phyloP scores from a whole-genome alignment of 805 yeast species.

The Jamesozyma gamospora region DNA sequence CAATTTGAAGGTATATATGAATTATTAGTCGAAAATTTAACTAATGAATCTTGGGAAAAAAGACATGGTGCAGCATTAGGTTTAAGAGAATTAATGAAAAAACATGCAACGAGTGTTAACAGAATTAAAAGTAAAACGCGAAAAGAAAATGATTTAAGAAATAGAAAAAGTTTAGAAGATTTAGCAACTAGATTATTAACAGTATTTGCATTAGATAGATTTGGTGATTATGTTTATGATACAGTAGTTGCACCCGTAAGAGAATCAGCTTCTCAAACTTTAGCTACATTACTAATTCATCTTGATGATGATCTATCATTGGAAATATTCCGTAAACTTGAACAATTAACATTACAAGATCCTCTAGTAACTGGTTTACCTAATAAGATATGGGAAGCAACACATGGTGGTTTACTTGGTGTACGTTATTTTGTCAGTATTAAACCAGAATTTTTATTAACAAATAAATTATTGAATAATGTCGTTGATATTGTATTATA shows the following conservation, averaged over 20 bases:
- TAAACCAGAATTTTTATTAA: slow-evolving; percentile 63
- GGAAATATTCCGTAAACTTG: slow-evolving; percentile 54
- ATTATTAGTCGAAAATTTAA: slow-evolving; percentile 63
- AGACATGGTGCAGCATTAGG: slow-evolving; percentile 96
- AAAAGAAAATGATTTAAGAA: slow-evolving; percentile 55
- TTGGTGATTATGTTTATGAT: slow-evolving; percentile 94
- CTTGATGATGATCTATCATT: slow-evolving; percentile 45
- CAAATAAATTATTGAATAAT: slow-evolving; percentile 47
- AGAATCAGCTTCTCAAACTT: slow-evolving; percentile 90
- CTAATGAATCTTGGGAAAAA: slow-evolving; percentile 83
- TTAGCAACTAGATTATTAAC: slow-evolving; percentile 76
- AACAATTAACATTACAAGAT: slow-evolving; percentile 61
- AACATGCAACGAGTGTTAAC: slow-evolving; percentile 82
- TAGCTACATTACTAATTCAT: slow-evolving; percentile 81
- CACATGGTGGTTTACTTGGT: slow-evolving; percentile 96
- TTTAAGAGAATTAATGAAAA: slow-evolving; percentile 59
- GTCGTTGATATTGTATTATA: slow-evolving; percentile 79
- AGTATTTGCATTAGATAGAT: slow-evolving; percentile 82
- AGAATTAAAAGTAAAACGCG: slow-evolving; percentile 54
- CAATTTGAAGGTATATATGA: slow-evolving; percentile 91
- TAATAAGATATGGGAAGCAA: slow-evolving; percentile 80
- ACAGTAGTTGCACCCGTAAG: slow-evolving; percentile 97
- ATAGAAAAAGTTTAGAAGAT: slow-evolving; percentile 71
- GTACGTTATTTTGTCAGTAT: slow-evolving; percentile 85
- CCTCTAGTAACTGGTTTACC: slow-evolving; percentile 30